These are phyloP conservation scores for Picea sitchensis DNA, from an alignment of 75 land plant species.

Conservation along the genomic window DNA sequence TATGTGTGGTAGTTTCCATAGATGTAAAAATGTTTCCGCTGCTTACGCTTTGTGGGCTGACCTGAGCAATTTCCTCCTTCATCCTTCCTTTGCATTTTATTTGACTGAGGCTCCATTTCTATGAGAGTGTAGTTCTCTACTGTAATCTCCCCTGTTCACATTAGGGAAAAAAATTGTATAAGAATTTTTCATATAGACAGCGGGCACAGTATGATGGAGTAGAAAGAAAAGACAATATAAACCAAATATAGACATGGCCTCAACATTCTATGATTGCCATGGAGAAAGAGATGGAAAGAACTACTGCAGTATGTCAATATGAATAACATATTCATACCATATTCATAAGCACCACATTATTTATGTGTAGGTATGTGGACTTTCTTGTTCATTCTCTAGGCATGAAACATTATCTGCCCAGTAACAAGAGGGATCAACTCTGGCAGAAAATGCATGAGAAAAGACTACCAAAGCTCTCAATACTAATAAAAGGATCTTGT, in stretches of 20 bases:
- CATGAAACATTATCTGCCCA: neutral
- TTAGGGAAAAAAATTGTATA: neutral
- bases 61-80: neutral
- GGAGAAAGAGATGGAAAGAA: neutral
- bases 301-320: neutral
- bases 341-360: neutral
- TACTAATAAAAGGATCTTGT: too few species aligned
- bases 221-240: neutral
- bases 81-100: constrained; percentile 4
- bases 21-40: constrained; percentile 33
- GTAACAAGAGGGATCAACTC: neutral
- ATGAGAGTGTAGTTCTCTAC: neutral
- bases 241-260: neutral
- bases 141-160: constrained; percentile 1
- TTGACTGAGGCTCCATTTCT: neutral
- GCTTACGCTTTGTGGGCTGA: constrained; percentile 4
- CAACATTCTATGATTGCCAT: neutral
- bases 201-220: neutral
- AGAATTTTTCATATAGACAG: neutral
- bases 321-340: neutral
- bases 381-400: too few species aligned
- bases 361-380: too few species aligned
- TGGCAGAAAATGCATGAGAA: neutral
- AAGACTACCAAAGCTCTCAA: too few species aligned
- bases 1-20: constrained; percentile 85